Base-by-base conservation (phyloP, 352 stramenopile species). In the Globisporangium splendens region DNA sequence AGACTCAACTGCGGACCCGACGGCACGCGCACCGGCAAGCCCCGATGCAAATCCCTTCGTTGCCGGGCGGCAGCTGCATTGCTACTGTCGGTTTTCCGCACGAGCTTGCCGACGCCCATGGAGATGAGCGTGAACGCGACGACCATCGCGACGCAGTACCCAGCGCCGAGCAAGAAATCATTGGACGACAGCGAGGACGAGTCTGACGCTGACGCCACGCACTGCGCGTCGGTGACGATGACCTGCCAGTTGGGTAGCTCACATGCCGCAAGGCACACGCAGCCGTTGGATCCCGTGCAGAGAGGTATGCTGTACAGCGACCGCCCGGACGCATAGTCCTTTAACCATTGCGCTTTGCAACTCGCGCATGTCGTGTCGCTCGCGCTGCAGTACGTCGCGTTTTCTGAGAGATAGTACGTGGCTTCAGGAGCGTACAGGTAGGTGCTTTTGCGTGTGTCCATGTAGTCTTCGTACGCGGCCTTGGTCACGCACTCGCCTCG, bases 401-500 rank as follows among this genome's bases (percentile, higher is more conserved):
- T 63, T 35, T 20, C 18, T 1, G 39, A 21, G 4, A 33, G 6
- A n/a, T 46, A 50, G 24, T 43, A 31, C 17, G 21, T 56, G 18
- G 47, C 42, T 35, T 52, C 35, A 5, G 54, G 46, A 18, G 17
- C 50, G 50, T 43, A 50, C 50, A 31, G 17, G 18, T 24, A 46
- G 55, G 7, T 54, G 55, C 46, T 38, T 33, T 14, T 35, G 33
- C 11, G 50, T 33, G 33, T 49, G 50, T 49, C 52, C 49, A 63
- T 50, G 39, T 44, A 44, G 12, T 44, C 5, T 2, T 74, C 62
- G 57, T 77, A 77, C 11, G 54, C 8, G 13, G 21, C 54, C 60
- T 68, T 64, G 47, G 63, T 79, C 50, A 83, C 71, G 21, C 73
- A 83, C 22, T 53, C 65, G 47, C 73, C 71, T 39, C 48, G 46